Evolutionary conservation across 768 basidiomycete genomes (phyloP).

Genomic region (Lactifluus subvellereus): DNA sequence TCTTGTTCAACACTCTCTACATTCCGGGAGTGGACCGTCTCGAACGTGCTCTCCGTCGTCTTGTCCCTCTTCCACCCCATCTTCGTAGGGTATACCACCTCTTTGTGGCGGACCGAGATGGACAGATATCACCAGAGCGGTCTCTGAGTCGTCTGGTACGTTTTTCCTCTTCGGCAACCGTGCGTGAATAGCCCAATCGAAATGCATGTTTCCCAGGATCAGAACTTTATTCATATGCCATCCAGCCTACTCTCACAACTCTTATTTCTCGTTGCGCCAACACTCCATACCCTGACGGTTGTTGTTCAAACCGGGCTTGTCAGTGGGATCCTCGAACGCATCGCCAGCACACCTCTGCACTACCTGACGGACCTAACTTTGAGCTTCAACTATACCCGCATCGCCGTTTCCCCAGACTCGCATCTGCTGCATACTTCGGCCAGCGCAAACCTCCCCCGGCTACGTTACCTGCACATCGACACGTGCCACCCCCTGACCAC

Average conservation of each 20-base stretch:
- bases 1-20: constrained; percentile 14
- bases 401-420: not conserved
- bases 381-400: constrained; percentile 7
- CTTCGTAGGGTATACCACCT: constrained; percentile 15
- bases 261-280: constrained; percentile 10
- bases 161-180: not conserved
- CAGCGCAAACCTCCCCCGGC: constrained; percentile 6
- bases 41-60: not conserved
- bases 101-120: constrained; percentile 8
- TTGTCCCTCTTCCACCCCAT: constrained; percentile 9
- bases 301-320: not conserved
- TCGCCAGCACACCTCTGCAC: constrained; percentile 3
- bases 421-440: not conserved
- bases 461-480: constrained; percentile 14
- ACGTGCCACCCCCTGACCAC: constrained; percentile 2
- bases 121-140: not conserved
- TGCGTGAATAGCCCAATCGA: not conserved
- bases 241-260: constrained; percentile 1
- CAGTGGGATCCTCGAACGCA: constrained; percentile 5
- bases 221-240: not conserved
- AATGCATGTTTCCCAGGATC: not conserved
- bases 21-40: constrained; percentile 1
- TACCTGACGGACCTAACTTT: constrained; percentile 14
- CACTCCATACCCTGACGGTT: constrained; percentile 15
- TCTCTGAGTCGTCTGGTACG: not conserved